A percentile compares a stretch with the other conserved stretches of the same genome.
phyloP scores from a whole-genome alignment of 495 filamentous ascomycete genomes.

The Apiosordaria backusii region DNA sequence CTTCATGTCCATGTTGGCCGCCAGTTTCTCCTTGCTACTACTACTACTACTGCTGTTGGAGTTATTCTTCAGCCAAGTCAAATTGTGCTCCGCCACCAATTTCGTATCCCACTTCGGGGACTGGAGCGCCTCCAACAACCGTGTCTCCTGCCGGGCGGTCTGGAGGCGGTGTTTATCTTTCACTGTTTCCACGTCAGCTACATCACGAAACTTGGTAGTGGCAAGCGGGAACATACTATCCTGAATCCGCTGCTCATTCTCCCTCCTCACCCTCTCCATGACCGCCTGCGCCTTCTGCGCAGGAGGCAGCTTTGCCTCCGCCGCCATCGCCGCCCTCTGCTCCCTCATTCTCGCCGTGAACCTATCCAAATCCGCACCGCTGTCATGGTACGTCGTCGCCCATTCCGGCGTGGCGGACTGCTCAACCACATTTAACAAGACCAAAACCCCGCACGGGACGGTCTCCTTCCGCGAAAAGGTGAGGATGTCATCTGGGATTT shows the following conservation, averaged over 20 bases:
- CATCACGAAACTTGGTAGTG: background rate
- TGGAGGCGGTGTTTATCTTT: conserved; percentile 34
- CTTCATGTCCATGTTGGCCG: conserved; percentile 23
- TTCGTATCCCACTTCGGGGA: conserved; percentile 53
- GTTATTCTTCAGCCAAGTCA: conserved; percentile 44
- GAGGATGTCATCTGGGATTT: conserved; percentile 52
- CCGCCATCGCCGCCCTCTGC: conserved; percentile 37
- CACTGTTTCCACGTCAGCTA: conserved; percentile 27
- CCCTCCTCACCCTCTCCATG: conserved; percentile 33
- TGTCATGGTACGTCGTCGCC: conserved; percentile 45
- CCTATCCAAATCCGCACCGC: conserved; percentile 36
- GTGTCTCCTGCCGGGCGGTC: conserved; percentile 41
- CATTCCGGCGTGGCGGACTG: conserved; percentile 55
- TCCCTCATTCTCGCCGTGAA: conserved; percentile 39
- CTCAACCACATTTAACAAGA: conserved; percentile 50
- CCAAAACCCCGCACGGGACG: conserved; percentile 61
- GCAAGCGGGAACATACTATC: conserved; percentile 36
- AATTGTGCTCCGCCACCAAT: conserved; percentile 47
- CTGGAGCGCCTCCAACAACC: conserved; percentile 52
- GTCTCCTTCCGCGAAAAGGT: conserved; percentile 49
- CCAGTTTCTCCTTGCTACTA: conserved; percentile 3
- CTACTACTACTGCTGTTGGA: conserved; percentile 16
- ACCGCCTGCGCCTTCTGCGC: conserved; percentile 44
- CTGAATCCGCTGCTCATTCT: conserved; percentile 37
- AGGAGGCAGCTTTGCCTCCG: conserved; percentile 46